These are phyloP conservation scores for Athelia psychrophila DNA, from an alignment of 1,284 basidiomycete genomes.

Conservation along the genomic window DNA sequence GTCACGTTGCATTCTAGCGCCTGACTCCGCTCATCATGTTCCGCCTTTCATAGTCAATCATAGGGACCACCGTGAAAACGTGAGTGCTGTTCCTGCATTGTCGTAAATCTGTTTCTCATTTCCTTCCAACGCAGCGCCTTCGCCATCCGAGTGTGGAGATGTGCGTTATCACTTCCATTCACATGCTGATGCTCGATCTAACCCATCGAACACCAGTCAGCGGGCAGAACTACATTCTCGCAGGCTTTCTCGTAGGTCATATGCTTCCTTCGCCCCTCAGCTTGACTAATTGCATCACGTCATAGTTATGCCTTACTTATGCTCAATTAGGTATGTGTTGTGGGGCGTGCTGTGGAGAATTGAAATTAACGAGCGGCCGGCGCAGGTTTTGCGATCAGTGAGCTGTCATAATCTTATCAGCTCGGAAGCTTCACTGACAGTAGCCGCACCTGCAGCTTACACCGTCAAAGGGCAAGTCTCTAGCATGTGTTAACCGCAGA, in stretches of 20 bases:
- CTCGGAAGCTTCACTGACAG: not conserved
- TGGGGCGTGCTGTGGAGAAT: not conserved
- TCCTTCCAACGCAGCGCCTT: conserved; percentile 5
- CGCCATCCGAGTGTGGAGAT: conserved; percentile 12
- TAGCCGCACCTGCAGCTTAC: not conserved
- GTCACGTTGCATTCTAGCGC: not conserved
- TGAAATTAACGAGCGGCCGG: not conserved
- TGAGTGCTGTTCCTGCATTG: not conserved
- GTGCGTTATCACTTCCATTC: conserved; percentile 2
- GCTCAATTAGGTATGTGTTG: conserved; percentile 8
- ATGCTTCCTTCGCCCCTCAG: not conserved
- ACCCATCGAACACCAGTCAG: conserved; percentile 6
- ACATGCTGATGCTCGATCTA: not conserved
- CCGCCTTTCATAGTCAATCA: not conserved
- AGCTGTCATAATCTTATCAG: not conserved
- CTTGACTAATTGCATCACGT: not conserved
- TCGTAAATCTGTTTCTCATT: not conserved
- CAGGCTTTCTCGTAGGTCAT: conserved; percentile 6
- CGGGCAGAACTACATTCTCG: conserved; percentile 6
- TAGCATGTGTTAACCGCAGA: not conserved
- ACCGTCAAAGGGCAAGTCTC: not conserved
- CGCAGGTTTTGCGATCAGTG: not conserved
- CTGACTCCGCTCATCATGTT: not conserved
- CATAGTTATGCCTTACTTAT: not conserved
- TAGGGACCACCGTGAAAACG: conserved; percentile 10